Evolutionary conservation across 129 eudicot genomes (phyloP).

Genomic region (Kitagawia praeruptora): DNA sequence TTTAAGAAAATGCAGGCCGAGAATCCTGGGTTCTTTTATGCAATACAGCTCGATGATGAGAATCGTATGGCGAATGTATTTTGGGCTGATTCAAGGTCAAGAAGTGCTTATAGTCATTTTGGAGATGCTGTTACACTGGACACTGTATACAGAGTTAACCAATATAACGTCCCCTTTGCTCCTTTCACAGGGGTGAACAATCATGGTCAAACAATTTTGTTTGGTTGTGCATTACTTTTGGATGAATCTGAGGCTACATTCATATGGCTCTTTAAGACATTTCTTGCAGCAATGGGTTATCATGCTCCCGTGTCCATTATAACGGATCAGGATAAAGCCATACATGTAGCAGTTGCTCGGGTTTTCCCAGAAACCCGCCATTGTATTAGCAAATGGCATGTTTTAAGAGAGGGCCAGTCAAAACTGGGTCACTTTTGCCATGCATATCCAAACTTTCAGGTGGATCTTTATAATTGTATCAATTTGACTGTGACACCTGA

Average conservation of each 20-base stretch:
- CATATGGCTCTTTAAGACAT: constrained; percentile 77
- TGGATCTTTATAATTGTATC: constrained; percentile 75
- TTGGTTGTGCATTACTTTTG: constrained; percentile 77
- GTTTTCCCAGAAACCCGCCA: constrained; percentile 75
- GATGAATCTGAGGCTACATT: constrained; percentile 88
- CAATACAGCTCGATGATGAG: constrained; percentile 83
- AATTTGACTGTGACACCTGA: constrained; percentile 57
- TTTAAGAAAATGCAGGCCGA: constrained; percentile 85
- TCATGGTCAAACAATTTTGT: constrained; percentile 76
- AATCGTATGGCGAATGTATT: constrained; percentile 80
- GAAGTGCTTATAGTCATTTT: constrained; percentile 77
- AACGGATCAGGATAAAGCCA: constrained; percentile 66
- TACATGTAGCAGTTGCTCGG: constrained; percentile 56
- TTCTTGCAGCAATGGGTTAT: constrained; percentile 77
- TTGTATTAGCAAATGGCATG: constrained; percentile 81
- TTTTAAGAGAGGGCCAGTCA: constrained; percentile 73
- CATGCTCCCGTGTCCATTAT: constrained; percentile 56
- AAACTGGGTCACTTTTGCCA: constrained; percentile 59
- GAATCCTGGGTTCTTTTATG: constrained; percentile 90
- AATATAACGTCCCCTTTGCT: constrained; percentile 72
- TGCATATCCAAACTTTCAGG: constrained; percentile 65
- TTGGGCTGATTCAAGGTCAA: constrained; percentile 94
- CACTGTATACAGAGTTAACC: constrained; percentile 57
- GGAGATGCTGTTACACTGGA: constrained; percentile 75
- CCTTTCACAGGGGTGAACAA: constrained; percentile 85